These are phyloP conservation scores for Ascochyta koolunga DNA, from an alignment of 2,329 filamentous ascomycete genomes.

Conservation along the genomic window DNA sequence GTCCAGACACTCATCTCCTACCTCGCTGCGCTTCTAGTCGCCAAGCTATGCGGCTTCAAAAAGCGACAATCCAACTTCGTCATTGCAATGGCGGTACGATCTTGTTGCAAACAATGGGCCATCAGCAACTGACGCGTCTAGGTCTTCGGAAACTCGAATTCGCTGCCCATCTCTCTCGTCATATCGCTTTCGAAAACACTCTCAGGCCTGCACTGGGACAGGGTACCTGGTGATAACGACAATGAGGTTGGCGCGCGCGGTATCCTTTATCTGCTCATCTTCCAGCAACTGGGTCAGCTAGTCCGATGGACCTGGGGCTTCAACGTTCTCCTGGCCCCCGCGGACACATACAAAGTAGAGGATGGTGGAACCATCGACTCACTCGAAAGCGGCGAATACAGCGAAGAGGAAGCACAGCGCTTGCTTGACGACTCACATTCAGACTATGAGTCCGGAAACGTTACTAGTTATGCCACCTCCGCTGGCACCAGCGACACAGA, in stretches of 20 bases:
- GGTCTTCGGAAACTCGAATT: slow-evolving; percentile 98
- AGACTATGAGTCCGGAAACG: slow-evolving; percentile 55
- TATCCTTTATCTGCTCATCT: slow-evolving; percentile 94
- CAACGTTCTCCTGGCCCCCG: slow-evolving; percentile 88
- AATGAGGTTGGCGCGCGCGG: slow-evolving; percentile 92
- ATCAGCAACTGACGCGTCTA: slow-evolving; percentile 39
- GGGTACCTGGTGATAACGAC: slow-evolving; percentile 88
- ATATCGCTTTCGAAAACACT: slow-evolving; percentile 92
- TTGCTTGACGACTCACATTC: slow-evolving; percentile 52
- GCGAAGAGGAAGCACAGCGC: slow-evolving; percentile 52
- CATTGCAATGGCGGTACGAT: slow-evolving; percentile 83
- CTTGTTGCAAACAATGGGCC: neutral
- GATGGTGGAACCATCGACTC: slow-evolving; percentile 50
- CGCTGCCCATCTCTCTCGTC: slow-evolving; percentile 93
- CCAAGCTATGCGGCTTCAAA: slow-evolving; percentile 78
- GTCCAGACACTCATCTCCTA: slow-evolving; percentile 90
- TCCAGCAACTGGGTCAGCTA: slow-evolving; percentile 94
- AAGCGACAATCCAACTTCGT: slow-evolving; percentile 92
- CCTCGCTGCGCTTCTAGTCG: slow-evolving; percentile 71
- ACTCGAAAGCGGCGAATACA: slow-evolving; percentile 61
- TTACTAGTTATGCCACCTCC: slow-evolving; percentile 51
- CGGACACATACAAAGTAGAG: slow-evolving; percentile 72
- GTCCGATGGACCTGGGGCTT: slow-evolving; percentile 99
- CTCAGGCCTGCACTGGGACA: slow-evolving; percentile 90
- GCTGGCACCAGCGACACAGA: slow-evolving; percentile 40